Conservation (phyloP, 805 yeast species). For the Lachancea fermentati region DNA sequence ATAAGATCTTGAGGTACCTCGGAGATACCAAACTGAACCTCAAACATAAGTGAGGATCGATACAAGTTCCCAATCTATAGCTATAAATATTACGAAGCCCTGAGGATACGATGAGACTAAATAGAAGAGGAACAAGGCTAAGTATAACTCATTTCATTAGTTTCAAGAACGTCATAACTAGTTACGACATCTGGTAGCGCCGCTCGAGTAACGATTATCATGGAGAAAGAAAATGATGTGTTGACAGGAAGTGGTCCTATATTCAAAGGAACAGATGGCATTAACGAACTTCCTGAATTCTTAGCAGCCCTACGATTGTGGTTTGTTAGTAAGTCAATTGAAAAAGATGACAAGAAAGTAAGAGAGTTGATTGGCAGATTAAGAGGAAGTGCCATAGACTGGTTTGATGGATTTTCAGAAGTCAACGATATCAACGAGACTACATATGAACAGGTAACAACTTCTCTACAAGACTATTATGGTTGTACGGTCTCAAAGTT, state of each 20-base stretch:
- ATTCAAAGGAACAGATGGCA: constrained; percentile 1
- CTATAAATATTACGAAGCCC: no score
- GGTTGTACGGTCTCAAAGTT: constrained; percentile 1
- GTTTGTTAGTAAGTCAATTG: neutral
- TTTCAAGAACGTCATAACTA: no score
- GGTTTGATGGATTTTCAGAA: neutral
- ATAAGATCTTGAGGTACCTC: no score
- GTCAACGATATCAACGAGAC: constrained; percentile 1
- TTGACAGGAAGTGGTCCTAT: constrained; percentile 1
- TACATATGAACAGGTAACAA: constrained; percentile 1
- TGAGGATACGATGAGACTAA: no score
- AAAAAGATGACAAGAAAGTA: neutral
- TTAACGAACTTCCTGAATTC: constrained; percentile 1
- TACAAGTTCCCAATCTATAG: no score
- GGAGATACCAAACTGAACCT: no score
- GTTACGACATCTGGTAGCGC: constrained; percentile 1
- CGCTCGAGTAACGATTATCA: neutral
- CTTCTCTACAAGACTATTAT: neutral
- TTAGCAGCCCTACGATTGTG: neutral
- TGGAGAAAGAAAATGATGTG: neutral
- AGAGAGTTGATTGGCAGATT: constrained; percentile 1
- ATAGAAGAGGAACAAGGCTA: no score
- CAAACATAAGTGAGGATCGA: no score
- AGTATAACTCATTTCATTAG: no score
- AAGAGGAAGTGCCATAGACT: constrained; percentile 1